A percentile compares a stretch with the other conserved stretches of the same genome.
phyloP scores from a whole-genome alignment of 306 rosid genomes.

The Fragaria ananassa region DNA sequence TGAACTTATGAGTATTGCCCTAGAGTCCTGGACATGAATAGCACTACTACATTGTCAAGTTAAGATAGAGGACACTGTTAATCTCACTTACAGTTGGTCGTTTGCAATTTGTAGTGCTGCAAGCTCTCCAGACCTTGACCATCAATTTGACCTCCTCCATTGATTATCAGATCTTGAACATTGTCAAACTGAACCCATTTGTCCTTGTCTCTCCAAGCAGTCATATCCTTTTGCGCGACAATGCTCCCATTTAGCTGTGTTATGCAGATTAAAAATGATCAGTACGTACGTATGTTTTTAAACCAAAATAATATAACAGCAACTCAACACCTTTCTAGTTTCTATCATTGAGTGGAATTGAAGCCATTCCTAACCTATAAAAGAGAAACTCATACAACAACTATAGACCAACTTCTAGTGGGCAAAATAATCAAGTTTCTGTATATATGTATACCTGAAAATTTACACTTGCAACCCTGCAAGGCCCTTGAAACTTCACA shows the following conservation, averaged over 20 bases:
- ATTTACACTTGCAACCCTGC: conserved; percentile 31
- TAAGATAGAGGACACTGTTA: background rate
- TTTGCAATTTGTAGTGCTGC: background rate
- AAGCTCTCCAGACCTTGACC: conserved; percentile 43
- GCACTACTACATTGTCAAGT: background rate
- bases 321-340: background rate
- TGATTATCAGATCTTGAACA: conserved; percentile 31
- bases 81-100: conserved; percentile 30
- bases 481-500: conserved; percentile 43
- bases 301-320: background rate
- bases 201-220: conserved; percentile 18
- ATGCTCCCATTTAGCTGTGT: conserved; percentile 29
- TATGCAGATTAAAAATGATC: background rate
- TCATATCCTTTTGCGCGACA: conserved; percentile 19
- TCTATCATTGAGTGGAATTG: background rate
- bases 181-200: conserved; percentile 20
- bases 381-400: background rate
- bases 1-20: too few species aligned
- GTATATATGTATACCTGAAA: conserved; percentile 26
- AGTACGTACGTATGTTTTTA: background rate
- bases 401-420: background rate
- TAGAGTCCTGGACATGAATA: background rate
- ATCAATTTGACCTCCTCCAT: conserved; percentile 43
- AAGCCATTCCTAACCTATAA: background rate
- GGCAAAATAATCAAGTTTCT: background rate